Evolutionary conservation across 306 rosid genomes (phyloP).

Genomic region (Prosopis cineraria): DNA sequence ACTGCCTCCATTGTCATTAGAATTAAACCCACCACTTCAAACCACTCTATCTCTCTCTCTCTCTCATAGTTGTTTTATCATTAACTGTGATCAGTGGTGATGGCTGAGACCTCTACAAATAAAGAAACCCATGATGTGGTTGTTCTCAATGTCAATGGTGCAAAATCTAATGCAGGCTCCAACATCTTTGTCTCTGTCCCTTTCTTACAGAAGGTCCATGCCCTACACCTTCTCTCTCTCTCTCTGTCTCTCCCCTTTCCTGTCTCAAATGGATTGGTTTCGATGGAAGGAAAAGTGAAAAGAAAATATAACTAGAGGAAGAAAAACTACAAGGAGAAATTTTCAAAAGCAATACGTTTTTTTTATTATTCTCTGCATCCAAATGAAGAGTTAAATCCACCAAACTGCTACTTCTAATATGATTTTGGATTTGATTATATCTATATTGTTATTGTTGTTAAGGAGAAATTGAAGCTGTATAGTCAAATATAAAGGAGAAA

Average conservation of each 20-base stretch:
- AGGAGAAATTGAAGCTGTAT: no score
- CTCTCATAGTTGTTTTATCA: not conserved
- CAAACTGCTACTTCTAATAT: not conserved
- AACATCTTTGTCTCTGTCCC: constrained; percentile 35
- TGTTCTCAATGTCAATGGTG: constrained; percentile 39
- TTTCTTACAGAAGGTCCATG: constrained; percentile 87
- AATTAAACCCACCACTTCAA: not conserved
- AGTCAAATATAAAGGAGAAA: no score
- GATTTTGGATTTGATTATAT: not conserved
- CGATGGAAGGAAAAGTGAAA: no score
- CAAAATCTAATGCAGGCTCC: constrained; percentile 25
- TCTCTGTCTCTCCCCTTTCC: not conserved
- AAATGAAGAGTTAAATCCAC: no score
- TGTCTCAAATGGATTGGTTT: no score
- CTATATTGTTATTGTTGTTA: no score
- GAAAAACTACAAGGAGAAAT: no score
- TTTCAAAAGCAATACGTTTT: no score
- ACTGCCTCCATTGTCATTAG: not conserved
- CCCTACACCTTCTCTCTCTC: not conserved
- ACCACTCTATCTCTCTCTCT: not conserved
- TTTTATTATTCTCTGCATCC: no score
- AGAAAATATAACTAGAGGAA: no score
- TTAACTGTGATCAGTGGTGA: constrained; percentile 6
- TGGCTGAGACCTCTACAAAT: constrained; percentile 54
- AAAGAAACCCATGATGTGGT: constrained; percentile 46